phyloP scores from a whole-genome alignment of 106 monocot species.

The Apostasia ramifera region DNA sequence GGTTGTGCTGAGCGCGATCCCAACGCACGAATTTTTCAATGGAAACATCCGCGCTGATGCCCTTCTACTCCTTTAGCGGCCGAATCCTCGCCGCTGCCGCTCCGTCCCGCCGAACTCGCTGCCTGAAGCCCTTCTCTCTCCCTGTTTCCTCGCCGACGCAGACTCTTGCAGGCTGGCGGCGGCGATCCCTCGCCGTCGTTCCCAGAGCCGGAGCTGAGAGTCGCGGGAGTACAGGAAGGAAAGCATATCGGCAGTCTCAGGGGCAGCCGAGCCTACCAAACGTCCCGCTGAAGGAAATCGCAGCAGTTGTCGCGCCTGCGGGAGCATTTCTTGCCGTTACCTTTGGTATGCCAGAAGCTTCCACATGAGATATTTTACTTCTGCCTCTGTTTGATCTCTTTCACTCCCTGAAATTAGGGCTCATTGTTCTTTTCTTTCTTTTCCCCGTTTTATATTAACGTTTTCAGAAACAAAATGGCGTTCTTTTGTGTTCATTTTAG shows the following conservation, averaged over 20 bases:
- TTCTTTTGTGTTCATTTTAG: no score
- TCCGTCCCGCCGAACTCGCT: background rate
- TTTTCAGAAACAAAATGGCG: no score
- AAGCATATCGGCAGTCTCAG: conserved; percentile 38
- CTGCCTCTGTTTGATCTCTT: background rate
- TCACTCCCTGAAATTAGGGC: background rate
- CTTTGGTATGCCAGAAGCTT: conserved; percentile 37
- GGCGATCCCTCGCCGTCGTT: conserved; percentile 9
- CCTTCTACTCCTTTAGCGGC: background rate
- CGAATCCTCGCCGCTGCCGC: background rate
- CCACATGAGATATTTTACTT: no score
- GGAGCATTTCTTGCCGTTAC: conserved; percentile 60
- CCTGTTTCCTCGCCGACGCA: background rate
- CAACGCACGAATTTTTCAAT: background rate
- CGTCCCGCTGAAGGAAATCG: conserved; percentile 40
- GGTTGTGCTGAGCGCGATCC: no score
- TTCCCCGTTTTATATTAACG: background rate
- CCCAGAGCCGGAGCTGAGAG: conserved; percentile 26
- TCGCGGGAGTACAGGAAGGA: conserved; percentile 18
- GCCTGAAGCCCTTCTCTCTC: background rate
- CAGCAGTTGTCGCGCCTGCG: conserved; percentile 44
- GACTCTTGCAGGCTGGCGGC: background rate
- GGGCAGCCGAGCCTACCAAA: conserved; percentile 4
- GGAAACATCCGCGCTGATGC: conserved; percentile 7
- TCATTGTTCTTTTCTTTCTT: background rate